phyloP scores from a whole-genome alignment of 2,329 filamentous ascomycete species.

The Arthrobotrys sinensis region DNA sequence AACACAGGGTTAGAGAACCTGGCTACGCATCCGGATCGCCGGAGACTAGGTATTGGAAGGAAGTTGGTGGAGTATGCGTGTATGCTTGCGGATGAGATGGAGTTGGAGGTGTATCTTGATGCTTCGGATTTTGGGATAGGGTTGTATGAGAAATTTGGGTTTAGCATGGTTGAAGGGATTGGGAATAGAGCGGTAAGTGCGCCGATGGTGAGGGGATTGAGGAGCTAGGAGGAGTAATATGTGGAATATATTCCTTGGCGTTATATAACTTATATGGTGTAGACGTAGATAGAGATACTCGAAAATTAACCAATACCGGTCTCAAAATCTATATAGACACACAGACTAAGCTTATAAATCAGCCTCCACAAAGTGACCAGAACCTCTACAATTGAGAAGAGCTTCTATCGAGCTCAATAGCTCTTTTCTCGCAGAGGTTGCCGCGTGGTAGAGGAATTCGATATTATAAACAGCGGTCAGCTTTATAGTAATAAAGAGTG shows the following conservation, averaged over 20 bases:
- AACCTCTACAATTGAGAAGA: no score
- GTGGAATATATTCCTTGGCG: neutral
- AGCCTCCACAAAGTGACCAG: no score
- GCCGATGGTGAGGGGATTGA: constrained; percentile 25
- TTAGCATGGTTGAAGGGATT: constrained; percentile 21
- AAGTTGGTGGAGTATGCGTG: constrained; percentile 29
- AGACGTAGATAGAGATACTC: no score
- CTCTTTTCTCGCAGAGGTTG: neutral
- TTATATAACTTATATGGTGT: no score
- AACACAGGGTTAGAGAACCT: constrained; percentile 40
- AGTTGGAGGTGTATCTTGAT: constrained; percentile 31
- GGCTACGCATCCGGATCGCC: constrained; percentile 37
- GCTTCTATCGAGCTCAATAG: constrained; percentile 6
- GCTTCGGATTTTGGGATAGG: constrained; percentile 47
- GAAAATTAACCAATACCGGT: no score
- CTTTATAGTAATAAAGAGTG: constrained; percentile 1
- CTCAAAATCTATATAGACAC: no score
- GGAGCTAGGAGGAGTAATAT: neutral
- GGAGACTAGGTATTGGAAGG: constrained; percentile 31
- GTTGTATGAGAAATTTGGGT: constrained; percentile 43
- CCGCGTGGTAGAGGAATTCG: constrained; percentile 1
- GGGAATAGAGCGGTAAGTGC: constrained; percentile 34
- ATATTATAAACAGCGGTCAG: neutral
- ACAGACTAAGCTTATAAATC: no score
- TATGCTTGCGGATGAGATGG: constrained; percentile 29